These are phyloP conservation scores for Trichomonascus vanleenenianus DNA, from an alignment of 805 yeast species.

Conservation along the genomic window DNA sequence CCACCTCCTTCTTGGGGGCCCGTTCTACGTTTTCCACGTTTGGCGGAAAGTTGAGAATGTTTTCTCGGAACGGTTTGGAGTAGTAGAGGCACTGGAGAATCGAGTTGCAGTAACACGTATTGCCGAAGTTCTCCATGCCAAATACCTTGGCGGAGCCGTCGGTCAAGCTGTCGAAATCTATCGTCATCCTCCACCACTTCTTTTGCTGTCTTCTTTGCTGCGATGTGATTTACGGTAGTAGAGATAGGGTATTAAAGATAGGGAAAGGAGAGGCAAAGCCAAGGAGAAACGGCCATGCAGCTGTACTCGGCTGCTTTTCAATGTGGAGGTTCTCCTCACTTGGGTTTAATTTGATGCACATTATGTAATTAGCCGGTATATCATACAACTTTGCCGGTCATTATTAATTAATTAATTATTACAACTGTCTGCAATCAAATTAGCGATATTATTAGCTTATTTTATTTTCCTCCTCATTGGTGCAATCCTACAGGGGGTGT, in stretches of 20 bases:
- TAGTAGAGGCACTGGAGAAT: constrained; percentile 82
- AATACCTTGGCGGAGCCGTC: constrained; percentile 30
- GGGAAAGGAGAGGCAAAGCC: background rate
- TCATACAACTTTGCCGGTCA: no score
- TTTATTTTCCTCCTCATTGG: no score
- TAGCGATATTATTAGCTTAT: no score
- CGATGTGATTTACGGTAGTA: background rate
- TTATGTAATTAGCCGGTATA: no score
- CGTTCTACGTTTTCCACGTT: background rate
- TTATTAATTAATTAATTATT: no score
- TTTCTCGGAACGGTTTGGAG: constrained; percentile 58
- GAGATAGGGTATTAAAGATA: background rate
- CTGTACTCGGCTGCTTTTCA: no score
- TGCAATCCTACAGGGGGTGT: no score
- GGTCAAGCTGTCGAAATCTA: constrained; percentile 10
- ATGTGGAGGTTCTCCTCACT: no score
- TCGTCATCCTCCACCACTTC: no score
- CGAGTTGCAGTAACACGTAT: constrained; percentile 92
- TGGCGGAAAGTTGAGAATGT: constrained; percentile 42
- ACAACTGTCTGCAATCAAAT: no score
- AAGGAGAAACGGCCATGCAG: background rate
- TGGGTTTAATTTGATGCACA: no score
- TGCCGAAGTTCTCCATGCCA: constrained; percentile 38
- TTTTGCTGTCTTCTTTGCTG: background rate
- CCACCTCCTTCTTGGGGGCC: constrained; percentile 32